Evolutionary conservation across 352 stramenopile species (phyloP).

Genomic region (Phytophthora agathidicida): DNA sequence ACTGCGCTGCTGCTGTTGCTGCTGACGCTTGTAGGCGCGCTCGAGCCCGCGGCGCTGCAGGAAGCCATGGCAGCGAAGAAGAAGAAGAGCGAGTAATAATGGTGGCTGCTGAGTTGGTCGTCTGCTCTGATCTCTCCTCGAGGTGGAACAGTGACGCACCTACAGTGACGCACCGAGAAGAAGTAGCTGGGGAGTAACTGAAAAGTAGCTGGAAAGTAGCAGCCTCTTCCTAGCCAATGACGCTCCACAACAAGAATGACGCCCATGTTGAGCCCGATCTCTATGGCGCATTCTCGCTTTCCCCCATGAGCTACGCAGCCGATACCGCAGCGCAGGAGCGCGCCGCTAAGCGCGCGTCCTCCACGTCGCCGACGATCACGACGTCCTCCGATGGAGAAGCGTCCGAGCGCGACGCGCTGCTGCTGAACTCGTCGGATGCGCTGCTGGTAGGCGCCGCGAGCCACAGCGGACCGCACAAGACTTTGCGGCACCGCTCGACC

Average conservation of each 20-base stretch:
- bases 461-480: slow-evolving; percentile 15
- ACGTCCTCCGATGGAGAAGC: slow-evolving; percentile 27
- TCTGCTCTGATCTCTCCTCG: slow-evolving; percentile 19
- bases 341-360: slow-evolving; percentile 19
- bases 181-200: not conserved
- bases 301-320: slow-evolving; percentile 22
- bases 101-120: slow-evolving; percentile 6
- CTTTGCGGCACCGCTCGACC: slow-evolving; percentile 24
- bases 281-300: slow-evolving; percentile 14
- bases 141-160: not conserved
- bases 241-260: not conserved
- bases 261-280: not conserved
- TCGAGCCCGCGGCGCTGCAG: slow-evolving; percentile 23
- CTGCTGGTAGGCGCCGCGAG: slow-evolving; percentile 24
- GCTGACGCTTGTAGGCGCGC: slow-evolving; percentile 7
- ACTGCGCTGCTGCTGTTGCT: slow-evolving; percentile 3
- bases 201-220: not conserved
- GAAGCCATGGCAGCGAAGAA: slow-evolving; percentile 46
- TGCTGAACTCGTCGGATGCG: slow-evolving; percentile 24
- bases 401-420: slow-evolving; percentile 27
- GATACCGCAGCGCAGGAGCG: not conserved
- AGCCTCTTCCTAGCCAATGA: not conserved
- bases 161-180: not conserved
- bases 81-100: slow-evolving; percentile 25
- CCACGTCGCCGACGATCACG: slow-evolving; percentile 25